phyloP scores from a whole-genome alignment of 306 rosid genomes.

The Elaeagnus macrophylla region DNA sequence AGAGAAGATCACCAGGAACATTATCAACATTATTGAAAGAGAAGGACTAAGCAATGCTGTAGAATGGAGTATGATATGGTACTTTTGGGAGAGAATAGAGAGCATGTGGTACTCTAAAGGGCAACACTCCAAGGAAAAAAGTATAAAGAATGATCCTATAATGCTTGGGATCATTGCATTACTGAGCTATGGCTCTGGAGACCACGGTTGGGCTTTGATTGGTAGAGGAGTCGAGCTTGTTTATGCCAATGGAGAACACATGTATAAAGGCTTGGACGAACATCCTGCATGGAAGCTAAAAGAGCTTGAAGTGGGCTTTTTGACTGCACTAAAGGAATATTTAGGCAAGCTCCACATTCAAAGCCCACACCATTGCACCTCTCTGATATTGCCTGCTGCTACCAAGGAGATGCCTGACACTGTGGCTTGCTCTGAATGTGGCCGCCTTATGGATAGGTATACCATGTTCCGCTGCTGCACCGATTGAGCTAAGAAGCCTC shows the following conservation, averaged over 20 bases:
- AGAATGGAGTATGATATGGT: constrained; percentile 41
- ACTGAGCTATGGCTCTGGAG: constrained; percentile 27
- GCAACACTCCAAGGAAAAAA: constrained; percentile 16
- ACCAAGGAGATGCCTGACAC: constrained; percentile 23
- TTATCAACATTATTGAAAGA: not conserved
- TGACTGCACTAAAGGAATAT: constrained; percentile 17
- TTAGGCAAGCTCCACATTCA: not conserved
- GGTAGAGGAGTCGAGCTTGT: constrained; percentile 4
- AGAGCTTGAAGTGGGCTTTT: constrained; percentile 3
- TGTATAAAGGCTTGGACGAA: constrained; percentile 9
- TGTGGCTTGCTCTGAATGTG: constrained; percentile 26
- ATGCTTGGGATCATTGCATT: constrained; percentile 27
- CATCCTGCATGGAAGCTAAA: not conserved
- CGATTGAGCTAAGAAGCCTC: no score
- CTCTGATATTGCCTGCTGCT: constrained; percentile 21
- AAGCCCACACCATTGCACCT: constrained; percentile 26
- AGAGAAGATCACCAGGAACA: constrained; percentile 22
- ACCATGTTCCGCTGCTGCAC: constrained; percentile 36
- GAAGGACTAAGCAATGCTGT: constrained; percentile 33
- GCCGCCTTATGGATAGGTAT: constrained; percentile 24
- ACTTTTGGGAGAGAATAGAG: constrained; percentile 60
- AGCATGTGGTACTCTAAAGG: constrained; percentile 55
- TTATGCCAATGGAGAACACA: constrained; percentile 15
- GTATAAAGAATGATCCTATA: constrained; percentile 11
- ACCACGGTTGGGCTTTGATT: constrained; percentile 18